Evolutionary conservation across 805 yeast species (phyloP).

Genomic region (Barnettozyma populi): DNA sequence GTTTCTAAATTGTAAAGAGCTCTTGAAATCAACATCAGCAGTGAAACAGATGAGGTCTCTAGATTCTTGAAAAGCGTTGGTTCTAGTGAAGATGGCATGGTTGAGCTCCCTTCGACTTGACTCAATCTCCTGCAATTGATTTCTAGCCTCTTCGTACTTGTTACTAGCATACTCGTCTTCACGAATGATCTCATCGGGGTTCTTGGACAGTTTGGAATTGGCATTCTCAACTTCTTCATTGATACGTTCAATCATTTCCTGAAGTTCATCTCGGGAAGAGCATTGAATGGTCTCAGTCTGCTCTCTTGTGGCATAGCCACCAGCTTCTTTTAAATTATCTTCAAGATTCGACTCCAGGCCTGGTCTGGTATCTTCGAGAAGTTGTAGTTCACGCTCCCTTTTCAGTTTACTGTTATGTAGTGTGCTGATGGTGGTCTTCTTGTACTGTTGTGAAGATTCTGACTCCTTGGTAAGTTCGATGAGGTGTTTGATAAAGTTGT

Average conservation of each 20-base stretch:
- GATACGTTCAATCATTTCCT: conserved; percentile 41
- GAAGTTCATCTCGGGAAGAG: conserved; percentile 43
- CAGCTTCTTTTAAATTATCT: conserved; percentile 27
- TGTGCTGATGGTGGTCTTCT: conserved; percentile 12
- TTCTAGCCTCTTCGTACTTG: conserved; percentile 37
- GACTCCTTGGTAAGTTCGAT: conserved; percentile 4
- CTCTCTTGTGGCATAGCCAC: conserved; percentile 41
- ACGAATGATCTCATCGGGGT: conserved; percentile 49
- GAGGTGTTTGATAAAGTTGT: conserved; percentile 16
- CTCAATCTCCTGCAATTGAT: conserved; percentile 33
- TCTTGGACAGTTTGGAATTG: conserved; percentile 47
- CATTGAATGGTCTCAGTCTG: conserved; percentile 36
- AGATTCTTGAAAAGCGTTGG: conserved; percentile 36
- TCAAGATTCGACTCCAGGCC: conserved; percentile 14
- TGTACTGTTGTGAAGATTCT: conserved; percentile 12
- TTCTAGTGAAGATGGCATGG: conserved; percentile 39
- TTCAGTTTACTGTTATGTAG: conserved; percentile 13
- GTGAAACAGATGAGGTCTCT: conserved; percentile 38
- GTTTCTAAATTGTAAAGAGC: conserved; percentile 58
- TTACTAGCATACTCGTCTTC: conserved; percentile 41
- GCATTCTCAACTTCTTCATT: conserved; percentile 44
- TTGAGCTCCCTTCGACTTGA: conserved; percentile 27
- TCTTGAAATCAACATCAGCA: conserved; percentile 52
- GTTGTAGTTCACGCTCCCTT: conserved; percentile 19
- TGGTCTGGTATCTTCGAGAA: conserved; percentile 15